Evolutionary conservation across 2,329 filamentous ascomycete genomes (phyloP), one percentile per base, ranked within the genome.

Genomic region (Blastomyces silverae): DNA sequence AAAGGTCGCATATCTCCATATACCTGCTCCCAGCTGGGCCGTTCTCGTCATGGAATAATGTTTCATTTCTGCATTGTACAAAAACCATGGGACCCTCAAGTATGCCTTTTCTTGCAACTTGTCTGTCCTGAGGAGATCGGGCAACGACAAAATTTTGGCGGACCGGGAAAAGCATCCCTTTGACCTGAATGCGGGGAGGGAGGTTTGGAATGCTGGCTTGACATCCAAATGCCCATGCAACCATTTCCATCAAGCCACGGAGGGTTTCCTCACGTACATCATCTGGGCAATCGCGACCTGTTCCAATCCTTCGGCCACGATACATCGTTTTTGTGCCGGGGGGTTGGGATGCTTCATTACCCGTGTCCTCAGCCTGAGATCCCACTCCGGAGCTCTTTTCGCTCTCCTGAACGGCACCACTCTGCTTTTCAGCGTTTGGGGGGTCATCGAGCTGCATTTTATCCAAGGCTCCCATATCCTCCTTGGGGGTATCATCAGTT

Each of bases 21-120:
- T 74, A 67, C 4, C 74, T 76, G 13, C 71, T 65, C 0, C 74
- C 76, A 2, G 68, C 65, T 2, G 65, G 60, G 20, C 77, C 74
- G 0, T 68, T 67, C 0, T 68, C 60, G 3, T 66, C 70, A n/a
- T 79, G 80, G 71, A 87, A 87, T 5, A 77, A 76, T 1, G 80
- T 83, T 65, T 86, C 84, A 13, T 79, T 75, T 34, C 85, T 78
- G 69, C 81, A 83, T 69, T 85, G 83, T 1, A 84, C 76, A 2
- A 80, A 81, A 37, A 87, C 71, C 10, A 87, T 72, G 0, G 85
- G 85, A 0, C 85, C 85, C 70, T 86, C 83, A 57, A 86, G 76
- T 69, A 81, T 79, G 1, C 84, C 83, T 66, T 78, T 79, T 59
- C 84, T 79, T 11, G 83, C 83, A 62, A 79, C 75, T 61, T 78